phyloP scores from a whole-genome alignment of 495 filamentous ascomycete genomes.

The Astrothelium subdiscretum region DNA sequence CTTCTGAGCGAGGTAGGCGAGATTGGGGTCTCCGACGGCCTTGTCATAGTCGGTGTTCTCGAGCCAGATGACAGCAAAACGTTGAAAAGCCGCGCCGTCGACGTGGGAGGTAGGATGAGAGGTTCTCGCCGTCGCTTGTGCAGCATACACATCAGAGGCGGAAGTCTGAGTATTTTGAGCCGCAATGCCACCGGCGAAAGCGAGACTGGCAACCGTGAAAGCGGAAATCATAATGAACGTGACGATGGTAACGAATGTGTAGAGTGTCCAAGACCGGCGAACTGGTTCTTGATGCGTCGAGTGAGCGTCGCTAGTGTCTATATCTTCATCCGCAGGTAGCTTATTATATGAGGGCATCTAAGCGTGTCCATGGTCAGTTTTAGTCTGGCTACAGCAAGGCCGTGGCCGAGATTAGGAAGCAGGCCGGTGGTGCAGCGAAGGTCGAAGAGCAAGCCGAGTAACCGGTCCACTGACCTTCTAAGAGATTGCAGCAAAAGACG shows the following conservation, averaged over 20 bases:
- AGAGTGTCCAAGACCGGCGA: background rate
- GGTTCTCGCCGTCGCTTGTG: conserved; percentile 15
- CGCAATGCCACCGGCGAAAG: background rate
- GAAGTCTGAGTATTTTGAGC: conserved; percentile 12
- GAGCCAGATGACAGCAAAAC: conserved; percentile 26
- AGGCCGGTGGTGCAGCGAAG: background rate
- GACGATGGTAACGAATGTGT: background rate
- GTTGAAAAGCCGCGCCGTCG: conserved; percentile 25
- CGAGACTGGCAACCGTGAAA: conserved; percentile 1
- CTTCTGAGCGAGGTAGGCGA: conserved; percentile 22
- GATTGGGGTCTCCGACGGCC: conserved; percentile 23
- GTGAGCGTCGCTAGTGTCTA: background rate
- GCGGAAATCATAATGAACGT: background rate
- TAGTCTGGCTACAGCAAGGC: background rate
- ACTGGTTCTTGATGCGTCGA: background rate
- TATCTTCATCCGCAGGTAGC: background rate
- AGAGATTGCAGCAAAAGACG: background rate
- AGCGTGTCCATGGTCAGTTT: background rate
- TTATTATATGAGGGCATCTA: background rate
- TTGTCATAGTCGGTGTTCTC: conserved; percentile 29
- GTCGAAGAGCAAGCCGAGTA: background rate
- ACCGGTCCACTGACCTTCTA: background rate
- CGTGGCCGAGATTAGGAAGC: background rate
- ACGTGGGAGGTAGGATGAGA: conserved; percentile 18
- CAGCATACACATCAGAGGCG: conserved; percentile 11